Evolutionary conservation across 768 basidiomycete species (phyloP), one percentile per base, ranked within the genome.

Genomic region (Cantharellus anzutake): DNA sequence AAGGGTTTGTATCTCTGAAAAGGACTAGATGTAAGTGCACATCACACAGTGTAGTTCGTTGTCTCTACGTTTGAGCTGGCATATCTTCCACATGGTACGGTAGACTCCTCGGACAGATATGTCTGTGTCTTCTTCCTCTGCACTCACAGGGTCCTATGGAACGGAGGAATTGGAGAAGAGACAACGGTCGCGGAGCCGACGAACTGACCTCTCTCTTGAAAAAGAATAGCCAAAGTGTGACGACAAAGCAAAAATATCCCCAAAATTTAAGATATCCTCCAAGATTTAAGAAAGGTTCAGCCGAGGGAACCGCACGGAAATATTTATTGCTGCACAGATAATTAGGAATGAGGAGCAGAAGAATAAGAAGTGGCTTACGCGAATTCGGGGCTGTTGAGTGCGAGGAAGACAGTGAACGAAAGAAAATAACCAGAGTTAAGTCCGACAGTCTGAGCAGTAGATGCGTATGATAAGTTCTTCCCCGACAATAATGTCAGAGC

Each of bases 371-470:
- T 5, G 5, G 66, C 71, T 60, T 51, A 88, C 86, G 82, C 79
- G 67, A 99, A 99, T 35, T 85, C 83, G 66, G 90, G 84, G 64
- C 89, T 92, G 68, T 97, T 99, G 68, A 99, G 81, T 0, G 96
- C 96, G 48, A 99, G 78, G 68, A 98, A 98, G 3, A 98, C 91
- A 4, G 96, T 99, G 68, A 96, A 98, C 2, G 90, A 92, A 39
- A 92, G 78, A 67, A 98, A 93, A 70, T 84, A 97, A 3, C 96
- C 96, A 1, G 88, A 86, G 65, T 94, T 97, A 35, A 99, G 76
- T 7, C 96, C 96, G 62, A 98, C 89, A 0, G 96, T 98, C 70
- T 99, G 96, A 60, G 94, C 97, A 4, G 93, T 98, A 16, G 92
- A 96, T 2, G 96, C 96, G 67, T 93, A 99, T 16, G 93, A 90